Conservation (phyloP, 2,329 filamentous ascomycete species). For the Polychaeton citri region DNA sequence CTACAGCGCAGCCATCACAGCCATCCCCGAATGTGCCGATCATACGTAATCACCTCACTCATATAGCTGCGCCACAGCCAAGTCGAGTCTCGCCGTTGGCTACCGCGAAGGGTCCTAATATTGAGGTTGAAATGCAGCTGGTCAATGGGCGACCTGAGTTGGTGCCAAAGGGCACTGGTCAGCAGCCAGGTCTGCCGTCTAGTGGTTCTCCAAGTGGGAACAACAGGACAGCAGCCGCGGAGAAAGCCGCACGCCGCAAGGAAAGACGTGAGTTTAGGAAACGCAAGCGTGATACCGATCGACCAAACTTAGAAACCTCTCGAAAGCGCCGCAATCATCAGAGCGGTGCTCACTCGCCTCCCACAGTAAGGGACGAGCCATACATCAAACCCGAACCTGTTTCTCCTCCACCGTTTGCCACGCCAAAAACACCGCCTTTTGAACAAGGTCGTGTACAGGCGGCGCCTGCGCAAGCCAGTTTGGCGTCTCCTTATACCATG, state of each 20-base stretch:
- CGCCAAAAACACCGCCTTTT: conserved; percentile 24
- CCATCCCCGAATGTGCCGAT: conserved; percentile 43
- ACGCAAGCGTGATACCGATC: conserved; percentile 19
- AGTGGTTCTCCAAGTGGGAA: conserved; percentile 15
- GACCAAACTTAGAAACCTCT: conserved; percentile 2
- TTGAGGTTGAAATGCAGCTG: conserved; percentile 37
- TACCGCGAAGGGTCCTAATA: conserved; percentile 33
- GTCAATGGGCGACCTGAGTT: conserved; percentile 27
- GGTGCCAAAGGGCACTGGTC: conserved; percentile 9
- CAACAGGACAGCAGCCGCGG: conserved; percentile 5
- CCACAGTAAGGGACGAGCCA: conserved; percentile 26
- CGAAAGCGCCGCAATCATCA: conserved; percentile 22
- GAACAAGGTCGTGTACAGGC: conserved; percentile 27
- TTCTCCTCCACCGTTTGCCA: conserved; percentile 41
- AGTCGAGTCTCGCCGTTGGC: conserved; percentile 51
- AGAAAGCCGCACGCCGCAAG: conserved; percentile 11
- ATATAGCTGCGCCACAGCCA: conserved; percentile 62
- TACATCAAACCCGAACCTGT: conserved; percentile 51
- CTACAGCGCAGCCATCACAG: conserved; percentile 11
- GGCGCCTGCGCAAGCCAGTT: conserved; percentile 24
- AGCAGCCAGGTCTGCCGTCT: conserved; percentile 3
- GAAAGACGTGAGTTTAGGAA: conserved; percentile 23
- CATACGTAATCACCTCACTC: conserved; percentile 43
- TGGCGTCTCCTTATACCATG: conserved; percentile 24
- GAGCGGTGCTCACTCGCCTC: conserved; percentile 21